Conservation (phyloP, 352 stramenopile species). For the Pythium folliculosum region DNA sequence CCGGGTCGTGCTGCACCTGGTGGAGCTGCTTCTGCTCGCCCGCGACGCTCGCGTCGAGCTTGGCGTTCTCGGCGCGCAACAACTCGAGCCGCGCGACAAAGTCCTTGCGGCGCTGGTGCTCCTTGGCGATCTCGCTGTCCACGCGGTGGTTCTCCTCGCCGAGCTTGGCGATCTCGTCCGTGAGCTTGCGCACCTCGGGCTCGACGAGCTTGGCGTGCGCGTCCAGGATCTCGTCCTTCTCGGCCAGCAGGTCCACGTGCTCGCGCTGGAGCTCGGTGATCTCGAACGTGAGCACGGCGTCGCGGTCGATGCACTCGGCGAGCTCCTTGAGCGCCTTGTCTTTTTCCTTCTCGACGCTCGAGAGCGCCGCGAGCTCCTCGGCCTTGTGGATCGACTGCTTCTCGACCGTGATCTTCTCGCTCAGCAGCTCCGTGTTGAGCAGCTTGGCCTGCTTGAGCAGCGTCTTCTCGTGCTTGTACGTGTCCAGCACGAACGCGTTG, state of each 20-base stretch:
- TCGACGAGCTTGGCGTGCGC: constrained; percentile 85
- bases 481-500: constrained; percentile 68
- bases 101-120: constrained; percentile 63
- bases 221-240: constrained; percentile 75
- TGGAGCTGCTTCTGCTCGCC: constrained; percentile 61
- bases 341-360: constrained; percentile 78
- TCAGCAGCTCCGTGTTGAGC: constrained; percentile 83
- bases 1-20: constrained; percentile 73
- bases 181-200: constrained; percentile 78
- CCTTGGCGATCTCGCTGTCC: constrained; percentile 72
- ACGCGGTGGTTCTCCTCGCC: constrained; percentile 70
- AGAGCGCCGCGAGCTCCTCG: constrained; percentile 73
- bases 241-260: constrained; percentile 62
- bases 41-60: constrained; percentile 45
- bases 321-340: constrained; percentile 79
- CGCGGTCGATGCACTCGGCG: constrained; percentile 72
- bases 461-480: constrained; percentile 82
- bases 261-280: constrained; percentile 86
- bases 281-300: constrained; percentile 86
- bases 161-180: constrained; percentile 61
- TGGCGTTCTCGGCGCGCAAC: constrained; percentile 60
- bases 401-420: constrained; percentile 85
- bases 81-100: constrained; percentile 62
- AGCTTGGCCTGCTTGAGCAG: constrained; percentile 80
- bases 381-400: constrained; percentile 87